These are phyloP conservation scores for Chamaecyparis obtusa DNA, from an alignment of 75 land plant species.

Conservation along the genomic window DNA sequence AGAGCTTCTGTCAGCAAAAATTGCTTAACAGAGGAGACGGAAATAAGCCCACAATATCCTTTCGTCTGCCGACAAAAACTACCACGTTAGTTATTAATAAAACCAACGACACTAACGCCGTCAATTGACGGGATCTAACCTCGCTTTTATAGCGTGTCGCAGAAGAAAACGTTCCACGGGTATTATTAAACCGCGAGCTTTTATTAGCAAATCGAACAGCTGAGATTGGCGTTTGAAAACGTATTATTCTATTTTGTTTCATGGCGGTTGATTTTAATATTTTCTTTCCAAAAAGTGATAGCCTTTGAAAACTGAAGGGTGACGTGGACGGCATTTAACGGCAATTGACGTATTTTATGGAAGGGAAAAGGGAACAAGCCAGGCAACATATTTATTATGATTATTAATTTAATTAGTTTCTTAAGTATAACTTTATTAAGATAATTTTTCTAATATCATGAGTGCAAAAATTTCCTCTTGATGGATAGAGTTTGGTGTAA, in stretches of 20 bases:
- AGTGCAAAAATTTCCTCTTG: too few species aligned
- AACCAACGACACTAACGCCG: background rate
- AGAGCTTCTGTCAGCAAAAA: background rate
- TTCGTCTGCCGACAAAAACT: background rate
- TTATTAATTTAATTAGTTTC: too few species aligned
- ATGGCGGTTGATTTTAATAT: background rate
- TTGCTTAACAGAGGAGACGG: background rate
- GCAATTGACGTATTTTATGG: background rate
- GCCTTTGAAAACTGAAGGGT: background rate
- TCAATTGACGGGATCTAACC: background rate
- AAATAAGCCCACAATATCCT: background rate
- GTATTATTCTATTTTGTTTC: background rate
- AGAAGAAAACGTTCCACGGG: background rate
- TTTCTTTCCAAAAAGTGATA: background rate
- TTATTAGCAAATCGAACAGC: background rate
- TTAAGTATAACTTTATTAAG: too few species aligned
- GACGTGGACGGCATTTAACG: background rate
- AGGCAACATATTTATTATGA: too few species aligned
- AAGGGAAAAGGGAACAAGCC: background rate
- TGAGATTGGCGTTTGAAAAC: background rate
- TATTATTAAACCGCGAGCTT: background rate
- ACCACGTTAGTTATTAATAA: background rate
- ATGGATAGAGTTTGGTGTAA: too few species aligned
- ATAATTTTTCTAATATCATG: too few species aligned
- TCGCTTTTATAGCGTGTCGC: background rate